Evolutionary conservation across 192 early-diverging fungal species (phyloP).

Genomic region (Lobosporangium transversale): DNA sequence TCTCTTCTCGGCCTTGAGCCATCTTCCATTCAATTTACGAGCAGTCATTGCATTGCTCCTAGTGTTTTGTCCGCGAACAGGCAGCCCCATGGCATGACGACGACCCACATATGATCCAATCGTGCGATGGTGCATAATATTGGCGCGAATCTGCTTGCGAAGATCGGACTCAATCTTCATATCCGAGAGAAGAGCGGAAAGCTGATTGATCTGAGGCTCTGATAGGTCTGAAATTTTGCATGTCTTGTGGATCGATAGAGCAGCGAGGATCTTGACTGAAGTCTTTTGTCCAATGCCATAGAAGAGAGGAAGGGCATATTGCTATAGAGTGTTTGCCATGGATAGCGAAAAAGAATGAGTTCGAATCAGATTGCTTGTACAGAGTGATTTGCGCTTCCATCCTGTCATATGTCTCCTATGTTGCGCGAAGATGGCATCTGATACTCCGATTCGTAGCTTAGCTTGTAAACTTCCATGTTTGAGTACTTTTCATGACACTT

Average conservation of each 20-base stretch:
- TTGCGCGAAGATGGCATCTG: too few species aligned
- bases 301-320: conserved; percentile 66
- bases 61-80: conserved; percentile 91
- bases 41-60: conserved; percentile 89
- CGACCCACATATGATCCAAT: conserved; percentile 84
- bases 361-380: too few species aligned
- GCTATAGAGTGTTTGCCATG: conserved; percentile 2
- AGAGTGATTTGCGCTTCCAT: too few species aligned
- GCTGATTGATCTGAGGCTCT: conserved; percentile 87
- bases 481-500: too few species aligned
- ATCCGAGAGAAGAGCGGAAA: conserved; percentile 84
- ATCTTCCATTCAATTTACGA: conserved; percentile 81
- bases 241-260: conserved; percentile 84
- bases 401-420: too few species aligned
- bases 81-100: conserved; percentile 86
- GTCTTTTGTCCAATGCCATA: conserved; percentile 90
- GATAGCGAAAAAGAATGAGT: too few species aligned
- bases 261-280: conserved; percentile 77
- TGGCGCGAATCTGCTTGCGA: conserved; percentile 72
- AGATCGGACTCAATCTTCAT: conserved; percentile 91
- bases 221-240: conserved; percentile 89
- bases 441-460: too few species aligned
- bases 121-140: conserved; percentile 76
- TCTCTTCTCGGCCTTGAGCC: conserved; percentile 55
- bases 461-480: too few species aligned